Base-by-base conservation (phyloP, 805 yeast genomes). In the Kurtzmaniella fragi region DNA sequence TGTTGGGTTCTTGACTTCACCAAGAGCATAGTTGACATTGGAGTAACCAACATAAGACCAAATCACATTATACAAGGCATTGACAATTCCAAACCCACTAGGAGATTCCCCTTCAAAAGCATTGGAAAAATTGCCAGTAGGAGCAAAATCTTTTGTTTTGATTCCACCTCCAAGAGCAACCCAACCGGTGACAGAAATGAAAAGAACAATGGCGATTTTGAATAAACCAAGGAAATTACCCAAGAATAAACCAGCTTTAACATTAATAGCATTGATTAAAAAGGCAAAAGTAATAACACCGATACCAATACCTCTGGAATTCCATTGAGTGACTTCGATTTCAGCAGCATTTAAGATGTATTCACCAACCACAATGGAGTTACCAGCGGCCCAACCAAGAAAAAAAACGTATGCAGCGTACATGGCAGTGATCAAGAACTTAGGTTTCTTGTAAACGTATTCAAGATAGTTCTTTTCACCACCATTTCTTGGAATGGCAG, bases 11-110 rank as follows among this genome's bases (percentile, higher is more conserved):
- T 76, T 80, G 36, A 80, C 78, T 62, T 85, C 95, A 52, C 89
- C 86, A 35, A 84, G 70, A 5, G 93, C 91, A 52, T 85, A 84
- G 62, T 85, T 84, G 38, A 82, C 90, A 54, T 85, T 85, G 30
- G 90, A 81, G 57, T 84, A 85, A 37, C 95, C 95, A 50, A 84
- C 77, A 50, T 78, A 85, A 2, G 91, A 82, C 91, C 91, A 85
- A 53, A 85, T 84, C 41, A 85, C 86, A 53, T 83, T 84, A 65
- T 84, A 84, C 40, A 85, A 69, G 5, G 93, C 89, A 49, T 80
- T 81, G 41, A 82, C 86, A 38, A 80, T 70, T 46, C 87, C 86
- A 49, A 72, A 79, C n/a, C 80, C 84, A 29, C 78, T 64, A 5
- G 83, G 82, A 35, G 54, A 54, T 38, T 45, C 61, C 37, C 84